Conservation (phyloP, 1,139 yeast genomes). For the Candida gigantensis region DNA sequence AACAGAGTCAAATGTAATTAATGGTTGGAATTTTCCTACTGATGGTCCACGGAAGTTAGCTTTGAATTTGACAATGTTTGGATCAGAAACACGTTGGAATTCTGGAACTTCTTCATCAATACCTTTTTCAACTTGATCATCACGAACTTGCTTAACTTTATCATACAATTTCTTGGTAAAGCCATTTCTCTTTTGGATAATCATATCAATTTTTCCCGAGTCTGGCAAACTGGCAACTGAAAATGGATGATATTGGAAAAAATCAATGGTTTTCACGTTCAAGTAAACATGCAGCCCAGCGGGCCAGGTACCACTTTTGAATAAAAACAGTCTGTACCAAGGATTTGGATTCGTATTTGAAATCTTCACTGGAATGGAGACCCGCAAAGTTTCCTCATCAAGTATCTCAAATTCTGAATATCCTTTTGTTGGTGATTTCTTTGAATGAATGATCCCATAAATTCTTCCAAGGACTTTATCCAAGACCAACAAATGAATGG, state of each 20-base stretch:
- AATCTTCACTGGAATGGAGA: conserved; percentile 34
- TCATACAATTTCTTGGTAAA: conserved; percentile 42
- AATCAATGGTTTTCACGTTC: conserved; percentile 38
- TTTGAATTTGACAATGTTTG: conserved; percentile 24
- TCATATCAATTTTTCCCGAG: conserved; percentile 38
- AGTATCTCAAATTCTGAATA: conserved; percentile 39
- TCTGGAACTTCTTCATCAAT: conserved; percentile 12
- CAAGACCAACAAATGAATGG: conserved; percentile 47
- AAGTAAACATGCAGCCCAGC: conserved; percentile 50
- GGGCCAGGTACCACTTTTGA: conserved; percentile 45
- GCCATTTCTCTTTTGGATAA: conserved; percentile 44
- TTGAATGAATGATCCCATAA: conserved; percentile 31
- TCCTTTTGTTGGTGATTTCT: conserved; percentile 42
- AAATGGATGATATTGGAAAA: conserved; percentile 50
- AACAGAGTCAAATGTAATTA: conserved; percentile 42
- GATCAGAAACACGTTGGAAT: conserved; percentile 10
- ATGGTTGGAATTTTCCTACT: conserved; percentile 44
- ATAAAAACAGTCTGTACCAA: conserved; percentile 37
- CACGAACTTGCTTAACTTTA: conserved; percentile 14
- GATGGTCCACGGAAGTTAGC: conserved; percentile 46
- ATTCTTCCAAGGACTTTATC: conserved; percentile 41
- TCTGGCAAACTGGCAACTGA: conserved; percentile 43
- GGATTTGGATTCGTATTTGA: conserved; percentile 20
- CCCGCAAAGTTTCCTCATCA: conserved; percentile 44
- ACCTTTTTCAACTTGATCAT: conserved; percentile 17